A percentile compares a stretch with the other conserved stretches of the same genome.
Conservation (phyloP, 768 basidiomycete genomes). For the Serpula lacrymans region DNA sequence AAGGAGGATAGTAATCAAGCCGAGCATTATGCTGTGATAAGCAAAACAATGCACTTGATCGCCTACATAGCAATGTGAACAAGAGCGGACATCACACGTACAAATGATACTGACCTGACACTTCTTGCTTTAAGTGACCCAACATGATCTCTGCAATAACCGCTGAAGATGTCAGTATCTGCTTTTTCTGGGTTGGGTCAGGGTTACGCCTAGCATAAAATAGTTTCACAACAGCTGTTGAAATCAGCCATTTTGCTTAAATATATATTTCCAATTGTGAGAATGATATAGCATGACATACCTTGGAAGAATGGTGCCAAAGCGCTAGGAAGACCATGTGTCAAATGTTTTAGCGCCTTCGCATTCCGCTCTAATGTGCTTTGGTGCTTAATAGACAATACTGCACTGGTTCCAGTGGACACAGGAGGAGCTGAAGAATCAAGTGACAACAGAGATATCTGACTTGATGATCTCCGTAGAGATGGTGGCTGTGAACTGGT, state of each 20-base stretch:
- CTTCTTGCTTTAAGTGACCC: conserved; percentile 56
- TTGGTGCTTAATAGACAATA: conserved; percentile 35
- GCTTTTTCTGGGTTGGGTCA: conserved; percentile 72
- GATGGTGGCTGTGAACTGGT: conserved; percentile 43
- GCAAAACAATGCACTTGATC: conserved; percentile 43
- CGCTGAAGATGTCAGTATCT: conserved; percentile 66
- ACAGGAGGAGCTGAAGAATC: conserved; percentile 20
- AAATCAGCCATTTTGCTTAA: conserved; percentile 10
- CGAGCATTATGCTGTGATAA: conserved; percentile 54
- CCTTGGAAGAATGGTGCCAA: conserved; percentile 87
- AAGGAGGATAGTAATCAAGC: conserved; percentile 47
- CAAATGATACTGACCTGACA: conserved; percentile 44
- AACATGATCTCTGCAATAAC: conserved; percentile 71
- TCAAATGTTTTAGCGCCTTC: conserved; percentile 73
- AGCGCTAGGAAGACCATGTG: conserved; percentile 70
- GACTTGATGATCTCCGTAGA: conserved; percentile 45
- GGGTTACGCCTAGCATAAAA: conserved; percentile 79
- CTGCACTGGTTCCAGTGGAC: conserved; percentile 14
- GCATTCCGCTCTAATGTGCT: conserved; percentile 61
- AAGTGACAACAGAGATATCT: conserved; percentile 39
- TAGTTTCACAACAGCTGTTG: conserved; percentile 77
- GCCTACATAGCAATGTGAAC: conserved; percentile 20
- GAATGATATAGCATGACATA: conserved; percentile 28
- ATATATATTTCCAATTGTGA: background rate
- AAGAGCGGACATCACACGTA: conserved; percentile 11